A percentile compares a stretch with the other conserved stretches of the same genome.
These are phyloP conservation scores for Aspergillus persii DNA, from an alignment of 2,329 filamentous ascomycete genomes.

Conservation along the genomic window DNA sequence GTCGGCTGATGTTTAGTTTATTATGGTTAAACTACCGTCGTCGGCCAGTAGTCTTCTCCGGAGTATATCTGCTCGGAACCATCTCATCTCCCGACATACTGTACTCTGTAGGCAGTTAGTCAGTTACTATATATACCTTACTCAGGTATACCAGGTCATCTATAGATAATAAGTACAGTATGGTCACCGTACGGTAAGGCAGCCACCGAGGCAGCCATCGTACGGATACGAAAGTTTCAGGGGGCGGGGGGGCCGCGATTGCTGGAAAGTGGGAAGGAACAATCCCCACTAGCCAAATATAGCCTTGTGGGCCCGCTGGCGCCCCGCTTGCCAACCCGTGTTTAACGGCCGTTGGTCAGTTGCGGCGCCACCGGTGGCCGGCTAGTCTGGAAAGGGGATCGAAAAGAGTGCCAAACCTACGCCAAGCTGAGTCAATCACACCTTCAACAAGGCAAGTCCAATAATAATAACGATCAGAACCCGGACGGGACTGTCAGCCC, in stretches of 20 bases:
- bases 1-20: background rate
- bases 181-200: background rate
- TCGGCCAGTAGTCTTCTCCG: no score
- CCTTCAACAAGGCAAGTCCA: background rate
- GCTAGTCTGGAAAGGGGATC: constrained; percentile 12
- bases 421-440: background rate
- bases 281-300: constrained; percentile 20
- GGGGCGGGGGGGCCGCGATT: constrained; percentile 16
- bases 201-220: background rate
- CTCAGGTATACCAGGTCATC: background rate
- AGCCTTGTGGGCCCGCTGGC: constrained; percentile 14
- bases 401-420: constrained; percentile 17
- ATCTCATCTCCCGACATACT: background rate
- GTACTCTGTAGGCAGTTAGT: background rate
- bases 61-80: no score
- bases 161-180: background rate
- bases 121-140: background rate
- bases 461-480: no score
- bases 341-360: constrained; percentile 18
- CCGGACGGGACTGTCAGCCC: background rate
- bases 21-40: background rate
- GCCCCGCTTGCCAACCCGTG: constrained; percentile 12
- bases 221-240: constrained; percentile 14
- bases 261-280: constrained; percentile 6
- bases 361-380: constrained; percentile 8